A percentile compares a stretch with the other conserved stretches of the same genome.
Conservation (phyloP, 805 yeast species). For the Starmerella roubikii region DNA sequence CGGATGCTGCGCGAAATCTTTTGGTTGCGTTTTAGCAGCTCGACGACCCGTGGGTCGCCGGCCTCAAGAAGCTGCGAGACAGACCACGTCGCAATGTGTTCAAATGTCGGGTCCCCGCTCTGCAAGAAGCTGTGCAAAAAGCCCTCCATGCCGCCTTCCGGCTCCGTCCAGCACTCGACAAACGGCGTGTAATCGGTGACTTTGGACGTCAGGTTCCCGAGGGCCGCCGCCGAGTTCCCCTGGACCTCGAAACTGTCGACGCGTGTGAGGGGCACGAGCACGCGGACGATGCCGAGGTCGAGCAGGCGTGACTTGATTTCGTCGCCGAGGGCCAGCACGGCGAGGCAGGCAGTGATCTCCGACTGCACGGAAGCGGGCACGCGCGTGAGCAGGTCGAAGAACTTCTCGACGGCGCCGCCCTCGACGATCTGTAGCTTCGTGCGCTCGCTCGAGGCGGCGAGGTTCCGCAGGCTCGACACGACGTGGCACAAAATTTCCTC, state of each 20-base stretch:
- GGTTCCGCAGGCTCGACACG: slow-evolving; percentile 84
- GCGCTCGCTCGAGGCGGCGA: slow-evolving; percentile 90
- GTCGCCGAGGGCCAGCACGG: slow-evolving; percentile 91
- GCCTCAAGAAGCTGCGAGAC: slow-evolving; percentile 84
- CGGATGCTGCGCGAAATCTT: slow-evolving; percentile 26
- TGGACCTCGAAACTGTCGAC: slow-evolving; percentile 87
- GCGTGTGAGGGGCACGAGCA: slow-evolving; percentile 78
- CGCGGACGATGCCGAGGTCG: slow-evolving; percentile 72
- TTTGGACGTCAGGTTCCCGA: slow-evolving; percentile 89
- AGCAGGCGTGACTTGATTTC: slow-evolving; percentile 76
- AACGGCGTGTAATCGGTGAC: slow-evolving; percentile 72
- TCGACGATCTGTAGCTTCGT: slow-evolving; percentile 83
- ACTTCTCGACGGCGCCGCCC: slow-evolving; percentile 90
- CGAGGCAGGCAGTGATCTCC: slow-evolving; percentile 94
- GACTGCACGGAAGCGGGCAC: slow-evolving; percentile 84
- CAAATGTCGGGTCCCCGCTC: slow-evolving; percentile 83
- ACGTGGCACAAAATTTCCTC: slow-evolving; percentile 98
- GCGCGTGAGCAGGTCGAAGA: slow-evolving; percentile 70
- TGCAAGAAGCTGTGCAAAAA: slow-evolving; percentile 69
- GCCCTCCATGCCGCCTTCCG: slow-evolving; percentile 74
- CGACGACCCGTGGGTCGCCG: slow-evolving; percentile 45
- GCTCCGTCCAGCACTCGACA: slow-evolving; percentile 61
- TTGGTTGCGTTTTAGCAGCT: slow-evolving; percentile 24
- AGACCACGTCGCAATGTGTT: slow-evolving; percentile 97
- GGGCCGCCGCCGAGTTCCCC: slow-evolving; percentile 96